Base-by-base conservation (phyloP, 148 eudicot genomes). In the Dysphania ambrosioides region DNA sequence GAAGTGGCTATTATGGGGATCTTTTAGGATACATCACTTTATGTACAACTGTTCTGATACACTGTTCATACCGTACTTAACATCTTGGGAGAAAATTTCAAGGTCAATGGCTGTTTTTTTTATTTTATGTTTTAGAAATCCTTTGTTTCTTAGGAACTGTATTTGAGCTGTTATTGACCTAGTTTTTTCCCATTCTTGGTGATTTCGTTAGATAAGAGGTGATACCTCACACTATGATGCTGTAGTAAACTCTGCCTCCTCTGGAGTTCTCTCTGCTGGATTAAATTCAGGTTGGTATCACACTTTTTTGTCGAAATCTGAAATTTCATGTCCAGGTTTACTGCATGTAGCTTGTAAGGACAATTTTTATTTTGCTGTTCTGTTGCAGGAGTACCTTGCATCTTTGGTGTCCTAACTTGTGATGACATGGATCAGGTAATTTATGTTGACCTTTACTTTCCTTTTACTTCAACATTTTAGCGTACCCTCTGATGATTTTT, bases 161-260 rank as follows among this genome's bases (percentile, higher is more conserved):
- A 66, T 76, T 53, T 59, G 76, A 44, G 32, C 36, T n/a, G 10
- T 65, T 68, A 34, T 21, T 71, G 42, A 16, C 5, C 18, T 72
- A 42, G 59, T 67, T 56, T 16, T 71, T 44, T 23, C 77, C 32
- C 5, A 38, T 29, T 66, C 72, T 65, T 72, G 66, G 35, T 64
- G 32, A 66, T 70, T 61, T 64, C 68, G 24, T 62, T 83, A 95
- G 99, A 70, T 95, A 73, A 85, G 92, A 84, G 99, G 99, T 27
- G 99, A 95, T 67, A 95, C 99, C 32, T 69, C 97, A 42, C 99
- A 95, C 83, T 95, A 95, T 75, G 99, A 95, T 74, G 97, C 99
- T 80, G 99, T 95, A 57, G 94, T 91, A 57, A 95, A 95, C 81
- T 87, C 99, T 23, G 96, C 97, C 23, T 86, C 97, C 70, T 95